Conservation (phyloP, 495 filamentous ascomycete genomes). For the Trichoderma reesei region DNA sequence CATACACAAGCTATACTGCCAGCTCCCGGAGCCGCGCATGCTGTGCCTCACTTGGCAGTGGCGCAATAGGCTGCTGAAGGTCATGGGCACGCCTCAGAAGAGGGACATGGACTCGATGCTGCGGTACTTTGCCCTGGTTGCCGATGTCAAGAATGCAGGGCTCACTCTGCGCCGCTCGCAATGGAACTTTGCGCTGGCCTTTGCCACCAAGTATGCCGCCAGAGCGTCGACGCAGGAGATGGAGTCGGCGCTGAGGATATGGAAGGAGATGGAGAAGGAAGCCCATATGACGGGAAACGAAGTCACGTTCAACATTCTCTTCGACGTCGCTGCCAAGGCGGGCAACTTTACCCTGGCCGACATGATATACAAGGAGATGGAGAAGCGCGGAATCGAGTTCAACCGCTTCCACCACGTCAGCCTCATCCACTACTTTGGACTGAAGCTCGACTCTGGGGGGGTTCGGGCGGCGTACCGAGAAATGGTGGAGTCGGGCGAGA, state of each 20-base stretch:
- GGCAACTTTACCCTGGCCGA: constrained; percentile 74
- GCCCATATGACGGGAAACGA: constrained; percentile 52
- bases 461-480: constrained; percentile 63
- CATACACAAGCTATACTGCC: constrained; percentile 33
- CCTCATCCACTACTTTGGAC: constrained; percentile 73
- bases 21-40: constrained; percentile 51
- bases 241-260: constrained; percentile 65
- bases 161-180: constrained; percentile 54
- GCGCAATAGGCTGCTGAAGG: constrained; percentile 56
- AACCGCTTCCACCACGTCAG: constrained; percentile 69
- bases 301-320: constrained; percentile 85
- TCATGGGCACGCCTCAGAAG: constrained; percentile 52
- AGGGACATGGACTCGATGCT: constrained; percentile 54
- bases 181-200: constrained; percentile 78
- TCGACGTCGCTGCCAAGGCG: constrained; percentile 77
- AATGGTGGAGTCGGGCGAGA: constrained; percentile 69
- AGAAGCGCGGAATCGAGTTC: constrained; percentile 48
- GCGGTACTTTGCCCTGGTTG: constrained; percentile 71
- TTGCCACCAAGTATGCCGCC: constrained; percentile 62
- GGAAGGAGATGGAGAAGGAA: constrained; percentile 79
- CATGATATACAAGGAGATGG: constrained; percentile 75
- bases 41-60: constrained; percentile 46
- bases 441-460: constrained; percentile 55
- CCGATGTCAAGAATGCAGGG: constrained; percentile 62
- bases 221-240: constrained; percentile 53